Percentiles rank a stretch among this genome's conserved stretches.
These are phyloP conservation scores for Volvariella volvacea DNA, from an alignment of 1,284 basidiomycete genomes.

Conservation along the genomic window DNA sequence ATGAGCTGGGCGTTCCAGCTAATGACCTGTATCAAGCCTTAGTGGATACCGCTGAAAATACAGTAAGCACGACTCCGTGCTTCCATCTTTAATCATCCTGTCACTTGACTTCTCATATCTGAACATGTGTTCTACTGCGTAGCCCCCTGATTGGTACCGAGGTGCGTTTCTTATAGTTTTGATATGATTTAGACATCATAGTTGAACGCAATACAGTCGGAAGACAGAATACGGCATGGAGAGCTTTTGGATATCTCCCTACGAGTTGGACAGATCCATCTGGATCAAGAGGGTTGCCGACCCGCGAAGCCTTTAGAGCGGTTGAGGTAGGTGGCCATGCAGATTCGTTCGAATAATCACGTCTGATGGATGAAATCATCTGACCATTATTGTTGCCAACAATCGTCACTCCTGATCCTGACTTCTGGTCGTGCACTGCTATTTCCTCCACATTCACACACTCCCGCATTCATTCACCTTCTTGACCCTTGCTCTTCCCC, in stretches of 20 bases:
- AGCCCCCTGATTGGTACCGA: constrained; percentile 43
- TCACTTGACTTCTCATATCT: no score
- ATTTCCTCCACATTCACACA: no score
- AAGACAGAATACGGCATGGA: constrained; percentile 46
- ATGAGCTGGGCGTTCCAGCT: constrained; percentile 32
- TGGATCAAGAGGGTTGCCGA: constrained; percentile 37
- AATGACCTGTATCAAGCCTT: constrained; percentile 43
- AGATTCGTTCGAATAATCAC: background rate
- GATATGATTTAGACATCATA: background rate
- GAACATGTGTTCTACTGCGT: constrained; percentile 2
- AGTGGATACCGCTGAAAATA: constrained; percentile 44
- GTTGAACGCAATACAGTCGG: constrained; percentile 26
- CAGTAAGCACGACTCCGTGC: constrained; percentile 22
- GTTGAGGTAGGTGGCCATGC: constrained; percentile 29
- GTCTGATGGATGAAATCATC: no score
- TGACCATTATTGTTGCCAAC: background rate
- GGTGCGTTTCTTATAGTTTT: constrained; percentile 18
- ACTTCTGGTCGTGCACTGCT: background rate
- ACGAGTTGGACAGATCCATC: constrained; percentile 41
- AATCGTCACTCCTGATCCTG: background rate
- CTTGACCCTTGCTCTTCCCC: background rate
- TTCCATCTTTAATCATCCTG: constrained; percentile 3
- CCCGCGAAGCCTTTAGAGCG: constrained; percentile 40
- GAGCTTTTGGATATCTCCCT: constrained; percentile 39
- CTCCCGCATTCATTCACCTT: no score